phyloP scores from a whole-genome alignment of 108 stramenopile species.

The Seminavis robusta region DNA sequence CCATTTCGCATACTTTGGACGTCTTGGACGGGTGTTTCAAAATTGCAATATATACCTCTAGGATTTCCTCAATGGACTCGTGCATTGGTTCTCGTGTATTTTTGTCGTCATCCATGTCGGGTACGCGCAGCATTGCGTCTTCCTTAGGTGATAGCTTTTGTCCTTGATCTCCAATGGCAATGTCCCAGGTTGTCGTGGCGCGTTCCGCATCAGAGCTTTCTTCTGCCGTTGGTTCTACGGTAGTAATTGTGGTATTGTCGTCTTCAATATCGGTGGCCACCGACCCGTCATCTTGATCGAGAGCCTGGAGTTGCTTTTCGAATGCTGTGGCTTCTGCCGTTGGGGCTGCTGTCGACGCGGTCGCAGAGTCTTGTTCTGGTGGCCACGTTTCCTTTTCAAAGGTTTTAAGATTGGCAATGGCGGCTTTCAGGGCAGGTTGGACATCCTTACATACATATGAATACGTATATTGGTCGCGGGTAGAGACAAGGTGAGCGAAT shows the following conservation, averaged over 20 bases:
- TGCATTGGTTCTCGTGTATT: constrained; percentile 56
- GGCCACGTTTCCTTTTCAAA: constrained; percentile 46
- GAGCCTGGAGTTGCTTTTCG: not conserved
- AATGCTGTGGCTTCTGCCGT: not conserved
- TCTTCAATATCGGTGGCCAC: not conserved
- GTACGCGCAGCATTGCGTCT: not conserved
- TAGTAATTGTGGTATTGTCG: constrained; percentile 1
- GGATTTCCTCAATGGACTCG: constrained; percentile 25
- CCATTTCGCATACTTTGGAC: constrained; percentile 53
- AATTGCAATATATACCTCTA: constrained; percentile 33
- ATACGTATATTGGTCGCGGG: not conserved
- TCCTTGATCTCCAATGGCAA: not conserved
- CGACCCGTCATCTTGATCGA: not conserved
- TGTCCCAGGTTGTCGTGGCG: not conserved
- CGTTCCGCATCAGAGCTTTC: not conserved
- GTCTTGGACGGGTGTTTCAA: constrained; percentile 42
- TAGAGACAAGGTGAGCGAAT: not conserved
- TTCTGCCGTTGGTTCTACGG: constrained; percentile 6
- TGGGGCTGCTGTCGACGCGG: constrained; percentile 4
- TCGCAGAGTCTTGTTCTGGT: constrained; percentile 6
- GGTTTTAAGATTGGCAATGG: constrained; percentile 16
- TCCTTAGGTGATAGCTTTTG: not conserved
- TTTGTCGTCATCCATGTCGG: constrained; percentile 24
- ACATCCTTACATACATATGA: constrained; percentile 35
- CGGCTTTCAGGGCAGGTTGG: constrained; percentile 32